Evolutionary conservation across 768 basidiomycete genomes (phyloP).

Genomic region (Paxillus involutus): DNA sequence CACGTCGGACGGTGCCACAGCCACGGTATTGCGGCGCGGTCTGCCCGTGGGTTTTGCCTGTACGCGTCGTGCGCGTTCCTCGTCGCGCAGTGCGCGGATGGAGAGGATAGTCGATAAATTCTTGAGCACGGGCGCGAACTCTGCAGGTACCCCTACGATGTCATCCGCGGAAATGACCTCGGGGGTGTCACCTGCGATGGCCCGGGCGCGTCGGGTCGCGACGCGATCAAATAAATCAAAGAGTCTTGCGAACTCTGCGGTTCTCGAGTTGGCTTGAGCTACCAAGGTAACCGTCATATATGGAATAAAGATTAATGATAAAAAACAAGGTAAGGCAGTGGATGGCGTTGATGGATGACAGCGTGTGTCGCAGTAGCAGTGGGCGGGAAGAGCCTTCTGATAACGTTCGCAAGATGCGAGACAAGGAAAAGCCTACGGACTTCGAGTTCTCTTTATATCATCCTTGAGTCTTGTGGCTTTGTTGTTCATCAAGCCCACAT

Average conservation of each 20-base stretch:
- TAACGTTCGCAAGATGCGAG: background rate
- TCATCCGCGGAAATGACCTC: constrained; percentile 30
- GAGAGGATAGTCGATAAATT: constrained; percentile 37
- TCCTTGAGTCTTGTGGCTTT: constrained; percentile 12
- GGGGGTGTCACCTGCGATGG: constrained; percentile 12
- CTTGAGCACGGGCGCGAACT: constrained; percentile 33
- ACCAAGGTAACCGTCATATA: constrained; percentile 19
- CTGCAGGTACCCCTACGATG: constrained; percentile 27
- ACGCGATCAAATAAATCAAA: constrained; percentile 55
- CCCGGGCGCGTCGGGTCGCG: constrained; percentile 41
- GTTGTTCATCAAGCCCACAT: background rate
- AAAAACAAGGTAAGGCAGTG: background rate
- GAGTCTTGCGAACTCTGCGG: constrained; percentile 52
- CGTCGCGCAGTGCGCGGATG: constrained; percentile 33
- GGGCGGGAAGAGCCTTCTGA: background rate
- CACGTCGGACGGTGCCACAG: constrained; percentile 14
- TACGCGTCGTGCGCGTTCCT: constrained; percentile 4
- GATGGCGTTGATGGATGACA: background rate
- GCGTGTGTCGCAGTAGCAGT: background rate
- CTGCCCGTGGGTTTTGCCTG: constrained; percentile 1
- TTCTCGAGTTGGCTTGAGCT: constrained; percentile 36
- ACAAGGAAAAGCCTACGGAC: background rate
- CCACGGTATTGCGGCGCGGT: constrained; percentile 23
- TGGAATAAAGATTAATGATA: constrained; percentile 4
- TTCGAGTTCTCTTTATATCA: constrained; percentile 17